Conservation (phyloP, 2,329 filamentous ascomycete species). For the Apiospora rasikravindrae region DNA sequence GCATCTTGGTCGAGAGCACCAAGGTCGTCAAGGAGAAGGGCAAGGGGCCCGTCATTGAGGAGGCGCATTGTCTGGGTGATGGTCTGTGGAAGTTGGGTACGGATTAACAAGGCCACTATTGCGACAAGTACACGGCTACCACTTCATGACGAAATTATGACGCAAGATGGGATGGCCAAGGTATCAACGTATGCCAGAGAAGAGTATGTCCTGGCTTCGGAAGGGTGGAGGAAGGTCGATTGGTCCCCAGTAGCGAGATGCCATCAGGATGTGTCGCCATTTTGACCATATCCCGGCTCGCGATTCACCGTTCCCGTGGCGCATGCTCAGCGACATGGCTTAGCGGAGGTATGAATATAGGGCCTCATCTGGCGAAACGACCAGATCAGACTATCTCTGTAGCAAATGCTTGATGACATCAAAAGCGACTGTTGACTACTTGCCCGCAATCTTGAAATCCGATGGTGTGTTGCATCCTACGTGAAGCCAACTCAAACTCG, state of each 20-base stretch:
- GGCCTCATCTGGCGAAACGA: background rate
- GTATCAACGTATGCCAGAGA: background rate
- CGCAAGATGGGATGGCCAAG: background rate
- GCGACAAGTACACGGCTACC: background rate
- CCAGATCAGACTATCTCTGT: background rate
- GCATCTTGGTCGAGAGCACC: slow-evolving; percentile 81
- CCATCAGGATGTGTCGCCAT: background rate
- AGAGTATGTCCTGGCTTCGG: background rate
- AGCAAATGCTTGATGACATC: background rate
- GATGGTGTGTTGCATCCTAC: background rate
- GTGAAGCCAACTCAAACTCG: background rate
- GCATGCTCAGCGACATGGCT: background rate
- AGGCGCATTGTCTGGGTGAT: slow-evolving; percentile 92
- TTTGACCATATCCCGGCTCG: too few species aligned
- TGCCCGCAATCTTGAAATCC: background rate
- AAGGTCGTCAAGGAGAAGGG: slow-evolving; percentile 92
- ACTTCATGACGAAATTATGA: background rate
- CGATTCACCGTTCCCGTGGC: too few species aligned
- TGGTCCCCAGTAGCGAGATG: background rate
- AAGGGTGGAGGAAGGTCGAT: background rate
- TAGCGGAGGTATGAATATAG: background rate
- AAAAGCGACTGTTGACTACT: background rate
- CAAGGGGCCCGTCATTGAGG: slow-evolving; percentile 93
- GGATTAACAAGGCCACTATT: slow-evolving; percentile 43
- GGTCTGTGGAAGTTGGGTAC: slow-evolving; percentile 80